These are phyloP conservation scores for Sporisorium graminicola DNA, from an alignment of 1,284 basidiomycete genomes.

Conservation along the genomic window DNA sequence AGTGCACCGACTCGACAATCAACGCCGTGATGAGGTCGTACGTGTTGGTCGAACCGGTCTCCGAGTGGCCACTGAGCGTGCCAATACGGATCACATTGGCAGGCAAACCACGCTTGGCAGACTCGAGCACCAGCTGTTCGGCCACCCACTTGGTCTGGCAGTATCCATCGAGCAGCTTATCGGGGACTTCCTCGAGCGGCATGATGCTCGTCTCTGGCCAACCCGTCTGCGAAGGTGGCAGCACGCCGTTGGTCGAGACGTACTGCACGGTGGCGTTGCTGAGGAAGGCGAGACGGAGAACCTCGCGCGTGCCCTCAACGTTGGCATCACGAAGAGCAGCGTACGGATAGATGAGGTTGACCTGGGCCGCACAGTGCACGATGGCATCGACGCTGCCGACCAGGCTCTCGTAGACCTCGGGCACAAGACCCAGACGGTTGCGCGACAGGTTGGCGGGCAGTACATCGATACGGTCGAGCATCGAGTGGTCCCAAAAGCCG, in stretches of 20 bases:
- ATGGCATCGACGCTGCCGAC: constrained; percentile 63
- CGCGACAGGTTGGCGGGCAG: constrained; percentile 66
- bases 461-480: constrained; percentile 66
- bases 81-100: constrained; percentile 69
- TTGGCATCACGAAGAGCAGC: constrained; percentile 68
- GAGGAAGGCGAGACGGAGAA: constrained; percentile 68
- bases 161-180: constrained; percentile 69
- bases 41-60: constrained; percentile 66
- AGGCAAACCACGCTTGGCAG: constrained; percentile 63
- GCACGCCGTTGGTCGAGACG: constrained; percentile 70
- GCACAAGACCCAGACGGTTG: constrained; percentile 60
- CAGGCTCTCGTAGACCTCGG: constrained; percentile 57
- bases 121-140: constrained; percentile 67
- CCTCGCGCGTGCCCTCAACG: constrained; percentile 69
- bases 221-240: constrained; percentile 63
- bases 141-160: constrained; percentile 71
- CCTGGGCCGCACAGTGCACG: constrained; percentile 68
- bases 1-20: constrained; percentile 67
- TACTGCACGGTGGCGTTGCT: constrained; percentile 68
- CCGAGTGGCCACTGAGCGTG: constrained; percentile 66
- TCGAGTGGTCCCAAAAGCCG: constrained; percentile 66
- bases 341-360: constrained; percentile 70
- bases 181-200: constrained; percentile 63
- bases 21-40: constrained; percentile 67
- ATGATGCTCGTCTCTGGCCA: constrained; percentile 63